A percentile compares a stretch with the other conserved stretches of the same genome.
Conservation (phyloP, 768 basidiomycete species). For the Guyanaporus albipodus region DNA sequence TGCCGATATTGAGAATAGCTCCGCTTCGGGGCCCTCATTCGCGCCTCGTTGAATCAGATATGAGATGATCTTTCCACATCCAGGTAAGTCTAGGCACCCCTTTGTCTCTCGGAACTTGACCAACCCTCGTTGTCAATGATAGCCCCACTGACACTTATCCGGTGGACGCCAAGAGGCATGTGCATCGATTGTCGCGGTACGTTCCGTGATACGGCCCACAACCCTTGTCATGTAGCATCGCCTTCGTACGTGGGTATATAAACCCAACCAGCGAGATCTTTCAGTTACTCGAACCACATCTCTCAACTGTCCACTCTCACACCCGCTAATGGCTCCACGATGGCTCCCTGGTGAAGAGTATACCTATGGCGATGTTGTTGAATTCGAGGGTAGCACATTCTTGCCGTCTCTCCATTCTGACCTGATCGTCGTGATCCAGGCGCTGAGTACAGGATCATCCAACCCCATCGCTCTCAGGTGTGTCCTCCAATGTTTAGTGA, state of each 20-base stretch:
- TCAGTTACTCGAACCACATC: slow-evolving; percentile 2
- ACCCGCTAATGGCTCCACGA: slow-evolving; percentile 35
- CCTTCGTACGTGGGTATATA: slow-evolving; percentile 18
- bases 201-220: background rate
- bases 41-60: slow-evolving; percentile 28
- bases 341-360: slow-evolving; percentile 70
- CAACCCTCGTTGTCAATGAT: background rate
- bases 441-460: slow-evolving; percentile 62
- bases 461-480: slow-evolving; percentile 68
- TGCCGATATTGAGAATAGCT: no score
- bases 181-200: slow-evolving; percentile 8
- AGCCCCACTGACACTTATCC: no score
- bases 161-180: no score
- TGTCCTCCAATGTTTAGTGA: background rate
- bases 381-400: slow-evolving; percentile 45
- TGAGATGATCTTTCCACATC: slow-evolving; percentile 11
- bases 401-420: background rate
- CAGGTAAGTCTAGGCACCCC: slow-evolving; percentile 2
- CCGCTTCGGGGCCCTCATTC: background rate
- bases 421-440: slow-evolving; percentile 30
- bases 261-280: slow-evolving; percentile 1
- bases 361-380: slow-evolving; percentile 49
- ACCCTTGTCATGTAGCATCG: slow-evolving; percentile 3
- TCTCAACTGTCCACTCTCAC: slow-evolving; percentile 4
- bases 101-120: background rate